Percentiles rank a stretch among this genome's conserved stretches.
Evolutionary conservation across 805 yeast genomes (phyloP).

Genomic region (Schizosaccharomyces cryophilus): DNA sequence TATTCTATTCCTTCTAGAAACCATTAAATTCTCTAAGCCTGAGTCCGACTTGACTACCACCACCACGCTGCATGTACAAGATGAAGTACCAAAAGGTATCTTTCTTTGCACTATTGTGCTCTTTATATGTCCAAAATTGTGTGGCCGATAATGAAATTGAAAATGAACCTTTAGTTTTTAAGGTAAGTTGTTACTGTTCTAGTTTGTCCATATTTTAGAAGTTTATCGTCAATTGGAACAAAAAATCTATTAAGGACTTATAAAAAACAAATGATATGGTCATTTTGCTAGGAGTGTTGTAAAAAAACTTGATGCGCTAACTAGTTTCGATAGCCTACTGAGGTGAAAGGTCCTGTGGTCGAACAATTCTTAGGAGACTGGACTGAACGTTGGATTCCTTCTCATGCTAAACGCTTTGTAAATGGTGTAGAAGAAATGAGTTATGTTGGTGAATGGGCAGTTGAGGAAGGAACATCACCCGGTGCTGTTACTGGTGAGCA

Average conservation of each 20-base stretch:
- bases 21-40: too few species aligned
- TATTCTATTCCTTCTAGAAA: too few species aligned
- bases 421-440: conserved; percentile 27
- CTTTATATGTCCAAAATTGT: not conserved
- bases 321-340: not conserved
- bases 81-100: not conserved
- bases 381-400: conserved; percentile 30
- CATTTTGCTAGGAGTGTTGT: too few species aligned
- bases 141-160: not conserved
- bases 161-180: not conserved
- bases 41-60: not conserved
- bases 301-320: too few species aligned
- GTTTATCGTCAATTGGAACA: too few species aligned
- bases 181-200: too few species aligned
- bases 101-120: not conserved
- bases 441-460: conserved; percentile 52
- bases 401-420: conserved; percentile 19
- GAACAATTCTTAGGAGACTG: conserved; percentile 16
- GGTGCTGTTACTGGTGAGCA: conserved; percentile 42
- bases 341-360: conserved; percentile 23
- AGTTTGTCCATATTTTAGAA: too few species aligned
- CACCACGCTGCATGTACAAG: not conserved
- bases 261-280: too few species aligned
- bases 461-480: conserved; percentile 34
- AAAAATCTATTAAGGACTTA: too few species aligned